These are phyloP conservation scores for Citrus glauca DNA, from an alignment of 345 rosid genomes.

Conservation along the genomic window DNA sequence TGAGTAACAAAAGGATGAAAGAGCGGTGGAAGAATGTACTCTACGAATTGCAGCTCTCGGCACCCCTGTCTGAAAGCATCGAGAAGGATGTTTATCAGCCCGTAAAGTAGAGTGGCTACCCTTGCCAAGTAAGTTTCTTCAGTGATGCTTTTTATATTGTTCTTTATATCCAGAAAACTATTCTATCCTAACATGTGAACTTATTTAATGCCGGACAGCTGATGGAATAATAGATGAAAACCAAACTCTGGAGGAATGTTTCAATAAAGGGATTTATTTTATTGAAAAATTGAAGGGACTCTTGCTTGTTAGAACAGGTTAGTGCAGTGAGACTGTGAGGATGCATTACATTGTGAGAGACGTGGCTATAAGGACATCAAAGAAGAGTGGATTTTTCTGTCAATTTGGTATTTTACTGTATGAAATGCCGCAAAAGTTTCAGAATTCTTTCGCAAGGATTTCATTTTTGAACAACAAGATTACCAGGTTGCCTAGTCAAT, in stretches of 20 bases:
- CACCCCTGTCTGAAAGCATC: slow-evolving; percentile 13
- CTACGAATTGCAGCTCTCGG: slow-evolving; percentile 14
- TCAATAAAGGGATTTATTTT: slow-evolving; percentile 22
- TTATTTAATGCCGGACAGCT: slow-evolving; percentile 34
- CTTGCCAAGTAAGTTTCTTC: slow-evolving; percentile 23
- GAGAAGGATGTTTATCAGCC: slow-evolving; percentile 25
- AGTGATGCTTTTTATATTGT: slow-evolving; percentile 31
- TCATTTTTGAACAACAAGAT: too few species aligned
- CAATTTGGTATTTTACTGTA: too few species aligned
- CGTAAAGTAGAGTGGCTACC: slow-evolving; percentile 26
- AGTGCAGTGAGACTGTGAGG: slow-evolving; percentile 21
- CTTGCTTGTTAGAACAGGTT: slow-evolving; percentile 37
- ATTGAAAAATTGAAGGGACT: slow-evolving; percentile 30
- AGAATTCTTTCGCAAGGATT: too few species aligned
- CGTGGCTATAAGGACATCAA: slow-evolving; percentile 25
- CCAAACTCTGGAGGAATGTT: slow-evolving; percentile 22
- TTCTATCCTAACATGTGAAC: slow-evolving; percentile 24
- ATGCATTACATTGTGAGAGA: slow-evolving; percentile 36
- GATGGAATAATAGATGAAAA: slow-evolving; percentile 22
- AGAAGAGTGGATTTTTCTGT: too few species aligned
- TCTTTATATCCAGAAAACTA: slow-evolving; percentile 27
- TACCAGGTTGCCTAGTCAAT: too few species aligned
- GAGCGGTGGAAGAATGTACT: slow-evolving; percentile 33
- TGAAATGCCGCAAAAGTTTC: too few species aligned
- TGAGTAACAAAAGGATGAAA: slow-evolving; percentile 16